Evolutionary conservation across 2,329 filamentous ascomycete genomes (phyloP), one percentile per base, ranked within the genome.

Genomic region (Lecanicillium sp.): DNA sequence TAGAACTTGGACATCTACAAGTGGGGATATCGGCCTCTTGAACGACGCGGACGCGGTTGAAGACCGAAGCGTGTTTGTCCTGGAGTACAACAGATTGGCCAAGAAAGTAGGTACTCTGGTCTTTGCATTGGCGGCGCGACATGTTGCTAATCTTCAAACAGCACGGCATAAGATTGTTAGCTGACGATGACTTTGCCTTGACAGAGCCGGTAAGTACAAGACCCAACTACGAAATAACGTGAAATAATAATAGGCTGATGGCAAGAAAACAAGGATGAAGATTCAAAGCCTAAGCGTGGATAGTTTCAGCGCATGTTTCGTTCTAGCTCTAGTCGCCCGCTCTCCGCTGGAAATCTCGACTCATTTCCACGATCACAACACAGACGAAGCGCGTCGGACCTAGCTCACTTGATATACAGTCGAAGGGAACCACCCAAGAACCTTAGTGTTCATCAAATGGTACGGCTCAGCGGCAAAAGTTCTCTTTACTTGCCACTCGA

Each of bases 391-490:
- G 64, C 77, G 42, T 74, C 74, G 38, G 73, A 79, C 45, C 50
- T 75, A 19, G 69, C 72, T 8, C 48, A 69, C 30, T 42, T 75
- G 9, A 57, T 68, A 11, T 58, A 64, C 12, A 51, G 54, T 31
- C 58, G 56, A 29, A 68, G 62, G 37, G 70, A 72, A 33, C 58
- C 55, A 5, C 53, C 73, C 16, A 73, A 67, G 48, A 61, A 64
- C 31, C 62, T 73, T 44, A 68, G 71, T 37, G 57, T 83, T 1
- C 65, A 72, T 40, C 68, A 71, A n/a, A 67, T 84, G 48, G 69
- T 82, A 14, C 68, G 76, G 9, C 55, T 83, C 20, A 78, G 76
- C 46, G 79, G 80, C 28, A 75, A 75, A 52, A 80, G 75, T 51
- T 58, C 73, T 20, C 58, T 84, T 34, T 74, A 78, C 48, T 60